Percentiles rank a stretch among this genome's conserved stretches.
Evolutionary conservation across 495 filamentous ascomycete genomes (phyloP).

Genomic region (Hypoxylon subgilvum): DNA sequence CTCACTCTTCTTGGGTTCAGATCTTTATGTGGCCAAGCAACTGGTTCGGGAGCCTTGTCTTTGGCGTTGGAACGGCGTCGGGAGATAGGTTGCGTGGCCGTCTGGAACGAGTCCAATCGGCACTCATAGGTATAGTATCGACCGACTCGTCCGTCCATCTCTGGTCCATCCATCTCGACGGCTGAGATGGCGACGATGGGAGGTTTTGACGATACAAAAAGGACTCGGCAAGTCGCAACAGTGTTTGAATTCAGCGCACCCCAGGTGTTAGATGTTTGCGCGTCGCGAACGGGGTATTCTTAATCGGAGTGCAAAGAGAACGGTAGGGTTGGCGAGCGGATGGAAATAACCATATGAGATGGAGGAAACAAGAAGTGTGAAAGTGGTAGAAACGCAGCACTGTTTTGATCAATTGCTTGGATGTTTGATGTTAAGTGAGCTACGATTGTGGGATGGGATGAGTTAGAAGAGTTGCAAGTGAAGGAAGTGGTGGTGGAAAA

Average conservation of each 20-base stretch:
- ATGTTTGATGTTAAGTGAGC: too few relatives aligned
- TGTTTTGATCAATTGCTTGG: too few relatives aligned
- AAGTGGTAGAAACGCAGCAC: neutral
- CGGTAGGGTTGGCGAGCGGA: neutral
- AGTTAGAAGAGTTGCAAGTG: neutral
- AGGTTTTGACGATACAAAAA: neutral
- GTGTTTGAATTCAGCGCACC: constrained; percentile 5
- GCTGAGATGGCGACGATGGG: neutral
- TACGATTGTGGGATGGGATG: too few relatives aligned
- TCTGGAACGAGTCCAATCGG: constrained; percentile 76
- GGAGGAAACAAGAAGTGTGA: neutral
- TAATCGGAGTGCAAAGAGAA: too few relatives aligned
- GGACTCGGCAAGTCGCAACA: neutral
- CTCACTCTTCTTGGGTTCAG: constrained; percentile 70
- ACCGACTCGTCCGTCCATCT: constrained; percentile 45
- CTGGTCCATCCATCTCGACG: constrained; percentile 42
- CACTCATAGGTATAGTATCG: constrained; percentile 66
- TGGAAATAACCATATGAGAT: neutral
- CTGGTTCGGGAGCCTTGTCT: constrained; percentile 58
- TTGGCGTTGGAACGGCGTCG: constrained; percentile 71
- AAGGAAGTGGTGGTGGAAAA: neutral
- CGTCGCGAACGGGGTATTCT: constrained; percentile 10
- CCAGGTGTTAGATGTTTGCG: constrained; percentile 8
- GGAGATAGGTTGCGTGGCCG: constrained; percentile 60
- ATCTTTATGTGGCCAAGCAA: constrained; percentile 77